Evolutionary conservation across 805 yeast species (phyloP).

Genomic region (Wickerhamomyces ciferrii): DNA sequence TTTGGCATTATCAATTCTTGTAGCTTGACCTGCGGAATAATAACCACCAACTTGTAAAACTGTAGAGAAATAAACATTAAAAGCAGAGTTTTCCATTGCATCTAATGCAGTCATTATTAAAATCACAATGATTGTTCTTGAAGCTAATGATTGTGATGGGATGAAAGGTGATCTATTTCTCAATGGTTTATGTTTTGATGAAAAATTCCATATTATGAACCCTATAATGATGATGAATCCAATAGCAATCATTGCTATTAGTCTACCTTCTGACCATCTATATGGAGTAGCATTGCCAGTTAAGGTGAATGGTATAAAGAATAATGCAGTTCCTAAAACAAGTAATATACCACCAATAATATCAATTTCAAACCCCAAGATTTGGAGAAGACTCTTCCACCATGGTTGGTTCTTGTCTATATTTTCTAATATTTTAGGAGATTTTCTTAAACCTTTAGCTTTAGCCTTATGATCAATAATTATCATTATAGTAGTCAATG

Average conservation of each 20-base stretch:
- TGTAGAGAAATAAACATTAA: constrained; percentile 21
- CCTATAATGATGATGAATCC: constrained; percentile 15
- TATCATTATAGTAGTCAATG: constrained; percentile 19
- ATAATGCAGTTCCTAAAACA: constrained; percentile 17
- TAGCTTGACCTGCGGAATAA: constrained; percentile 22
- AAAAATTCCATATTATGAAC: constrained; percentile 19
- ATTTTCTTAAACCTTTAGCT: constrained; percentile 5
- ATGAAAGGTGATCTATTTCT: constrained; percentile 19
- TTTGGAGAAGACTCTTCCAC: constrained; percentile 7
- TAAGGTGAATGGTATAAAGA: constrained; percentile 24
- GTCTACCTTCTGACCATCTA: constrained; percentile 17
- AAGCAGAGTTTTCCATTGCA: constrained; percentile 20
- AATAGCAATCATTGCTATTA: constrained; percentile 20
- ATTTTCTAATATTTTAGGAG: constrained; percentile 5
- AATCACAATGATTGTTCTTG: constrained; percentile 14
- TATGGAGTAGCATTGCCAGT: constrained; percentile 19
- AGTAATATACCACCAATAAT: constrained; percentile 18
- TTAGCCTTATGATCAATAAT: constrained; percentile 15
- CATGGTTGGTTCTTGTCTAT: constrained; percentile 11
- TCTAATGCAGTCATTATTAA: constrained; percentile 19
- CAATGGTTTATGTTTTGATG: constrained; percentile 3
- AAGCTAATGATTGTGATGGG: constrained; percentile 18
- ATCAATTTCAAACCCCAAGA: constrained; percentile 17
- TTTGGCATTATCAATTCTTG: constrained; percentile 26
- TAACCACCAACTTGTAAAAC: constrained; percentile 25